Evolutionary conservation across 192 early-diverging fungal species (phyloP).

Genomic region (Backusella westeae): DNA sequence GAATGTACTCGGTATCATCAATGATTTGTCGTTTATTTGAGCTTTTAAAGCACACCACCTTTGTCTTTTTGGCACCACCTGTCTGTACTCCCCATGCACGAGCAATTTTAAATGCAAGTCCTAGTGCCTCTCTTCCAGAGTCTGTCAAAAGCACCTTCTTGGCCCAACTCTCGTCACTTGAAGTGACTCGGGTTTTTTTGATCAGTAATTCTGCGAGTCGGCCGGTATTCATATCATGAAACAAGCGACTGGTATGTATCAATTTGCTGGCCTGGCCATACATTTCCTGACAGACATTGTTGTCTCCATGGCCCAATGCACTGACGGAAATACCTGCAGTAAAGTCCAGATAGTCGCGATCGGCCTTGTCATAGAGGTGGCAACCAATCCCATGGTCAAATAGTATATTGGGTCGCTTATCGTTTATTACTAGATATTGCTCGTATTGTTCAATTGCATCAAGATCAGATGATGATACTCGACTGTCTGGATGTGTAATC

Average conservation of each 20-base stretch:
- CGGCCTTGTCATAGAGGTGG: constrained; percentile 71
- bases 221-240: constrained; percentile 82
- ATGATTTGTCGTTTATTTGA: constrained; percentile 59
- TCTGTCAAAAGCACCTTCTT: constrained; percentile 27
- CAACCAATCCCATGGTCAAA: constrained; percentile 80
- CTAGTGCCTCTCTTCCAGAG: background rate
- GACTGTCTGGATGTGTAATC: background rate
- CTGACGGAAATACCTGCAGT: constrained; percentile 91
- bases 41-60: constrained; percentile 27
- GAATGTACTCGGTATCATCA: constrained; percentile 74
- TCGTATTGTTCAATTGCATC: background rate
- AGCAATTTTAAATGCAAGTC: background rate
- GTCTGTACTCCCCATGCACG: background rate
- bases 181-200: background rate
- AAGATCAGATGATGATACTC: background rate
- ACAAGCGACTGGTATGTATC: constrained; percentile 87
- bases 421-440: background rate
- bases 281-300: constrained; percentile 63
- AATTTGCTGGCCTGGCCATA: constrained; percentile 78
- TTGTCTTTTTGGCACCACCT: background rate
- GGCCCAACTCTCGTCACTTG: background rate
- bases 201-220: constrained; percentile 53
- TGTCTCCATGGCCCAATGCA: constrained; percentile 85
- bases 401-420: constrained; percentile 53
- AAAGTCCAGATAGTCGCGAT: constrained; percentile 83